Evolutionary conservation across 1,284 basidiomycete genomes (phyloP).

Genomic region (Irpex sp.): DNA sequence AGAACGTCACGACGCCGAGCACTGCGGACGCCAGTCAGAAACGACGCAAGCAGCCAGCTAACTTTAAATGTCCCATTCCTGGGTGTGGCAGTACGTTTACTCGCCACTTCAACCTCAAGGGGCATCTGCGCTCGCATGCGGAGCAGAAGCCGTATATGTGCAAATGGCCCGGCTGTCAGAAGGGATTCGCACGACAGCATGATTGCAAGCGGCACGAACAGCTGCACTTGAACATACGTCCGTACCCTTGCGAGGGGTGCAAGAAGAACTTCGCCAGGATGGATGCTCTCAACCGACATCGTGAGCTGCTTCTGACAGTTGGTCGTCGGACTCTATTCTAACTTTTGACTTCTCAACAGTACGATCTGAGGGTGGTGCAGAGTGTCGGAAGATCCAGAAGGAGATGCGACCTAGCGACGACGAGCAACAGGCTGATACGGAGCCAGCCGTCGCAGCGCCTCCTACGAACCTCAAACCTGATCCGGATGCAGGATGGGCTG

Average conservation of each 20-base stretch:
- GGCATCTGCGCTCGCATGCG: slow-evolving; percentile 80
- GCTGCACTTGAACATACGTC: slow-evolving; percentile 72
- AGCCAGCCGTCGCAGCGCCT: background rate
- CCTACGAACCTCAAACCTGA: slow-evolving; percentile 7
- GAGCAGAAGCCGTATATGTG: slow-evolving; percentile 83
- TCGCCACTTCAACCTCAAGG: slow-evolving; percentile 77
- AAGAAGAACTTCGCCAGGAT: slow-evolving; percentile 75
- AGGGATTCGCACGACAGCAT: slow-evolving; percentile 81
- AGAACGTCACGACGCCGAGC: slow-evolving; percentile 68
- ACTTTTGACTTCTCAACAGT: slow-evolving; percentile 29
- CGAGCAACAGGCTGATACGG: slow-evolving; percentile 1
- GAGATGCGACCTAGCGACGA: slow-evolving; percentile 22
- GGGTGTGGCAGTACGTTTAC: slow-evolving; percentile 84
- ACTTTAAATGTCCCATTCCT: slow-evolving; percentile 69
- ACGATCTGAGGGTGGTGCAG: slow-evolving; percentile 53
- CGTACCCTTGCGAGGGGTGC: slow-evolving; percentile 76
- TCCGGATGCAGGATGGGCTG: slow-evolving; percentile 7
- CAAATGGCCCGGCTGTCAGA: slow-evolving; percentile 82
- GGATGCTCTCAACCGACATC: slow-evolving; percentile 76
- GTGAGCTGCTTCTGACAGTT: slow-evolving; percentile 39
- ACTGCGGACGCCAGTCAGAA: slow-evolving; percentile 71
- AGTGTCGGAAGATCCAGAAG: slow-evolving; percentile 41
- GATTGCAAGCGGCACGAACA: slow-evolving; percentile 84
- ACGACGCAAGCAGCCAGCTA: slow-evolving; percentile 70
- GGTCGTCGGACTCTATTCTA: slow-evolving; percentile 5